These are phyloP conservation scores for Mycena kentingensis DNA, from an alignment of 768 basidiomycete species.

Conservation along the genomic window DNA sequence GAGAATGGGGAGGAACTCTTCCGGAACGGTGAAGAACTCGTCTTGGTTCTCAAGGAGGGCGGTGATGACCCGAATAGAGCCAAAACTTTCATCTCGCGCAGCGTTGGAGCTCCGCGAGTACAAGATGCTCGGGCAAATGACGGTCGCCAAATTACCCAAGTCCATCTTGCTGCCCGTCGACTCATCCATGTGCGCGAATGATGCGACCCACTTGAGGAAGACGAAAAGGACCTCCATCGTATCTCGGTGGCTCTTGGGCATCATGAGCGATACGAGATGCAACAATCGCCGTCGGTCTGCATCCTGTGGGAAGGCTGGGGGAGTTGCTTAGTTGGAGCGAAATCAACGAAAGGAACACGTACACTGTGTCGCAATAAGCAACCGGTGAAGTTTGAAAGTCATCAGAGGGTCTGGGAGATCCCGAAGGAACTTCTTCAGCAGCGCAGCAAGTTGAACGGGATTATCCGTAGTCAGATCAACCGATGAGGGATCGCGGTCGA, in stretches of 20 bases:
- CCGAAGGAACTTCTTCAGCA: conserved; percentile 95
- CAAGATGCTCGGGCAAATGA: conserved; percentile 97
- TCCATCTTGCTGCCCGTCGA: conserved; percentile 99
- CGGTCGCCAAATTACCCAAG: conserved; percentile 90
- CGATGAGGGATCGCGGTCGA: conserved; percentile 90
- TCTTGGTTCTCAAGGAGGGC: conserved; percentile 91
- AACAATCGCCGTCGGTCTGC: conserved; percentile 81
- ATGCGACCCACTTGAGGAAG: conserved; percentile 99
- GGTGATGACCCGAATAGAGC: conserved; percentile 83
- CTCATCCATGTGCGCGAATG: conserved; percentile 96
- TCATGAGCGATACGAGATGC: conserved; percentile 80
- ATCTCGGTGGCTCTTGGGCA: conserved; percentile 94
- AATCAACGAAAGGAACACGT: conserved; percentile 34
- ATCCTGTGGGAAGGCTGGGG: conserved; percentile 68
- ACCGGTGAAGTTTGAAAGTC: conserved; percentile 89
- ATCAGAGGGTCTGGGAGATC: conserved; percentile 95
- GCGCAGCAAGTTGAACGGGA: conserved; percentile 93
- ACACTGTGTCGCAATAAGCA: conserved; percentile 90
- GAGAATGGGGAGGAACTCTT: conserved; percentile 83
- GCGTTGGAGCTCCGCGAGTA: conserved; percentile 86
- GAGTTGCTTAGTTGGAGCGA: conserved; percentile 5
- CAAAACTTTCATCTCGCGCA: conserved; percentile 90
- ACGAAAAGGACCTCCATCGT: conserved; percentile 98
- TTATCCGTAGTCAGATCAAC: conserved; percentile 95
- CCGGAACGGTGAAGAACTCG: conserved; percentile 92